phyloP scores from a whole-genome alignment of 2,329 filamentous ascomycete species.

The Tolypocladium album region DNA sequence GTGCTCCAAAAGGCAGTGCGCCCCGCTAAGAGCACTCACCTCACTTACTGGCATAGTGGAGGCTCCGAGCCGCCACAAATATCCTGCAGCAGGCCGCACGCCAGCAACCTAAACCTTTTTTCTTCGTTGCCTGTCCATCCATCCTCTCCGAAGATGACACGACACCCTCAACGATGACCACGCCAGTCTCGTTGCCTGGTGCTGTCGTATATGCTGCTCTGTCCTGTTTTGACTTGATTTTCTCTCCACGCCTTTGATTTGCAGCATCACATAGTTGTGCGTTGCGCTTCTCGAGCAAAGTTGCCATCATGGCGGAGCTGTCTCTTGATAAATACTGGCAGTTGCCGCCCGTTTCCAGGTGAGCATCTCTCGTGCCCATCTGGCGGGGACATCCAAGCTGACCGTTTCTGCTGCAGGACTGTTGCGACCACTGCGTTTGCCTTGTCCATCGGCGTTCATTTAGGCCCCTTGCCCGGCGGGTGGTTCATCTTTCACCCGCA shows the following conservation, averaged over 20 bases:
- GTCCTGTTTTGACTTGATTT: slow-evolving; percentile 9
- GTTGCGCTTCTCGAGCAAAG: slow-evolving; percentile 14
- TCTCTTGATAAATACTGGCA: slow-evolving; percentile 25
- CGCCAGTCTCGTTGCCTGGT: slow-evolving; percentile 16
- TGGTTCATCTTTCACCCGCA: slow-evolving; percentile 42
- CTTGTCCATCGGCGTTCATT: slow-evolving; percentile 49
- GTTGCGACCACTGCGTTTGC: slow-evolving; percentile 51
- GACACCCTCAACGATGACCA: slow-evolving; percentile 22
- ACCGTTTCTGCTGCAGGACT: slow-evolving; percentile 40
- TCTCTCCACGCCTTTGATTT: neutral
- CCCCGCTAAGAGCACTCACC: slow-evolving; percentile 6
- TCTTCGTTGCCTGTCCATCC: slow-evolving; percentile 6
- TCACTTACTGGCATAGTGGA: slow-evolving; percentile 9
- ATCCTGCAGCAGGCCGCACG: neutral
- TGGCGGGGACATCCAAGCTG: slow-evolving; percentile 4
- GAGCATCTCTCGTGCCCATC: slow-evolving; percentile 12
- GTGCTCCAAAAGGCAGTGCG: too few relatives aligned
- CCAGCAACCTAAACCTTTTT: slow-evolving; percentile 10
- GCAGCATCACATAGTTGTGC: slow-evolving; percentile 1
- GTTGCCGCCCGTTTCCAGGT: slow-evolving; percentile 31
- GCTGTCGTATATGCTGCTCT: slow-evolving; percentile 10
- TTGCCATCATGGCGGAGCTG: slow-evolving; percentile 21
- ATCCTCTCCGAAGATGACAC: slow-evolving; percentile 21
- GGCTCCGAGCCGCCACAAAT: neutral
- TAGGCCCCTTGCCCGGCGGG: slow-evolving; percentile 37